Percentiles rank a stretch among this genome's conserved stretches.
Evolutionary conservation across 176 grass and related monocot genomes (phyloP).

Genomic region (maize (Zea mays)): DNA sequence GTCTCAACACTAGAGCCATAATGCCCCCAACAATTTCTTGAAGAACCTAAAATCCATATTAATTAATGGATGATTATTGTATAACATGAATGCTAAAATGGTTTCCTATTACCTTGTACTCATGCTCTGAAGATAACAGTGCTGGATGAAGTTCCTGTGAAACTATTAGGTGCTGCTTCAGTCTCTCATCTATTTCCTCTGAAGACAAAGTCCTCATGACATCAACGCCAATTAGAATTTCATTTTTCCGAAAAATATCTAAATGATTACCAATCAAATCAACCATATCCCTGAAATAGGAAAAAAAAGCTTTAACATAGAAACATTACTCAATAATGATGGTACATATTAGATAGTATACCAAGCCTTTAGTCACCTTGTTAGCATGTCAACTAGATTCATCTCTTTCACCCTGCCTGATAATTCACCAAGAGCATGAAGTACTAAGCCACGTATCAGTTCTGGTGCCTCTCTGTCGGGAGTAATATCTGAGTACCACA

Average conservation of each 20-base stretch:
- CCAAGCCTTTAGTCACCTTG: slow-evolving; percentile 54
- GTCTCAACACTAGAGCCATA: slow-evolving; percentile 77
- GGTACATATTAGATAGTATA: slow-evolving; percentile 24
- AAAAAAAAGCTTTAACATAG: neutral
- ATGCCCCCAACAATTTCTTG: slow-evolving; percentile 85
- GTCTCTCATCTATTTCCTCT: slow-evolving; percentile 92
- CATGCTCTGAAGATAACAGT: slow-evolving; percentile 84
- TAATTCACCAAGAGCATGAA: slow-evolving; percentile 84
- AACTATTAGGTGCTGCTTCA: slow-evolving; percentile 83
- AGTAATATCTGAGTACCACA: slow-evolving; percentile 89
- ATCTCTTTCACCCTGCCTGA: slow-evolving; percentile 79
- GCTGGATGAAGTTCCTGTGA: slow-evolving; percentile 94
- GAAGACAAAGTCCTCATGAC: slow-evolving; percentile 89
- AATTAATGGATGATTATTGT: slow-evolving; percentile 36
- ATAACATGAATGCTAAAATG: slow-evolving; percentile 29
- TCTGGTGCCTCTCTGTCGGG: slow-evolving; percentile 87
- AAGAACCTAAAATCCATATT: slow-evolving; percentile 67
- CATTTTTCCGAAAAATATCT: slow-evolving; percentile 87
- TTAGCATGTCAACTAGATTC: slow-evolving; percentile 94
- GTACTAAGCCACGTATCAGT: slow-evolving; percentile 77
- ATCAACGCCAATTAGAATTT: slow-evolving; percentile 74
- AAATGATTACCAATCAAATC: slow-evolving; percentile 85
- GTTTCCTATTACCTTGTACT: slow-evolving; percentile 70
- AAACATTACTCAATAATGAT: slow-evolving; percentile 29
- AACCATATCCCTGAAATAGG: slow-evolving; percentile 71